These are phyloP conservation scores for Coemansia sp. DNA, from an alignment of 192 early-diverging fungal species.

Conservation along the genomic window DNA sequence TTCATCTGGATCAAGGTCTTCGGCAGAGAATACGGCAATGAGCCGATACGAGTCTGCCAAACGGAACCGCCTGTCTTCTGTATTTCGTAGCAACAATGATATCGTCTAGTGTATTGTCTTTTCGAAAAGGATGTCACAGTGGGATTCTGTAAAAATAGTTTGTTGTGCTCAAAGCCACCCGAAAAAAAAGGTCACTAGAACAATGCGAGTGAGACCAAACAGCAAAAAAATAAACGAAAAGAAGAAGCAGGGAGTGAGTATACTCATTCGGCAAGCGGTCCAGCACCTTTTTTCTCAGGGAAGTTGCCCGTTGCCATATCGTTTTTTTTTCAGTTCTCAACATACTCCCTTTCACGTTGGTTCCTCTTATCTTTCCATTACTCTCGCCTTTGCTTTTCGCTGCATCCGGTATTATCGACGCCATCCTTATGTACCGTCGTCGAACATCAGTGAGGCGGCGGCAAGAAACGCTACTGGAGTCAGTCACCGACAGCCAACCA, in stretches of 20 bases:
- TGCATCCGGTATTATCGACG: neutral
- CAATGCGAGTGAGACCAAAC: neutral
- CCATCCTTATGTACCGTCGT: neutral
- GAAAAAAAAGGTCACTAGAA: neutral
- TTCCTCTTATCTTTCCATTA: neutral
- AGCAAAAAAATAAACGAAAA: neutral
- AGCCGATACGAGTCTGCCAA: slow-evolving; percentile 32
- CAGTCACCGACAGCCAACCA: neutral
- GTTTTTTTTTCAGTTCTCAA: neutral
- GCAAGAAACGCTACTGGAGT: neutral
- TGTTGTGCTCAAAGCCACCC: neutral
- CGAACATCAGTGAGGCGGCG: slow-evolving; percentile 3
- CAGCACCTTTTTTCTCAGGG: neutral
- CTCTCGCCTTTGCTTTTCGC: neutral
- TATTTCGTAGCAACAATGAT: slow-evolving; percentile 18
- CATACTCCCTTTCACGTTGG: neutral
- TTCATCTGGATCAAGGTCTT: slow-evolving; percentile 7
- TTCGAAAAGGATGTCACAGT: neutral
- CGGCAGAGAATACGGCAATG: neutral
- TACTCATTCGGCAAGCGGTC: neutral
- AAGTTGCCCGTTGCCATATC: neutral
- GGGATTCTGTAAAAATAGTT: neutral
- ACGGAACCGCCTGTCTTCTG: slow-evolving; percentile 25
- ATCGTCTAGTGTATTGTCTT: neutral
- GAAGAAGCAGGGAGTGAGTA: neutral